These are phyloP conservation scores for Heliocybe sulcata DNA, from an alignment of 1,284 basidiomycete genomes.

Conservation along the genomic window DNA sequence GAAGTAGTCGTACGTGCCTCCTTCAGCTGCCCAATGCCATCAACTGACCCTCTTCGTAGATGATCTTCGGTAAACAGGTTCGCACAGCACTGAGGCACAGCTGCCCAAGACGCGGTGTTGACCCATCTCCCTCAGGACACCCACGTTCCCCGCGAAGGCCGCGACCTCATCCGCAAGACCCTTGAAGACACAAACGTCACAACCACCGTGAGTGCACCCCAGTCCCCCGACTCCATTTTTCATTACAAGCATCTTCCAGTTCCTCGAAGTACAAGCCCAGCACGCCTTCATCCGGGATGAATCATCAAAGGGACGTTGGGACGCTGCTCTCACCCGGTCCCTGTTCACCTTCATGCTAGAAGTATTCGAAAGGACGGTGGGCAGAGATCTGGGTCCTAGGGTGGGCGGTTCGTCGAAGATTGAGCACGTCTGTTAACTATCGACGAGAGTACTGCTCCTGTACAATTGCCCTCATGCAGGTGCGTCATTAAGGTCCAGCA, in stretches of 20 bases:
- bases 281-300: constrained; percentile 93
- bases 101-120: background rate
- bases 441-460: background rate
- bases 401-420: constrained; percentile 34
- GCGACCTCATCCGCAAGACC: constrained; percentile 75
- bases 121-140: constrained; percentile 49
- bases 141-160: constrained; percentile 79
- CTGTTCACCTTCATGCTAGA: constrained; percentile 88
- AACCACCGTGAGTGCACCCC: constrained; percentile 45
- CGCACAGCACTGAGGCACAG: constrained; percentile 8
- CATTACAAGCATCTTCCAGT: constrained; percentile 36
- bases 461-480: background rate
- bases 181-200: constrained; percentile 74
- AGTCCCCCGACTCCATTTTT: background rate
- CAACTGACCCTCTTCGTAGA: constrained; percentile 32
- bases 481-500: too few relatives aligned
- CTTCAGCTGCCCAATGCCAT: background rate
- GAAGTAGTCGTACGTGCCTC: constrained; percentile 66
- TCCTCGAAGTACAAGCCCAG: constrained; percentile 88
- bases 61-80: constrained; percentile 93
- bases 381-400: constrained; percentile 71
- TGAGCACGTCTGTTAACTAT: constrained; percentile 71
- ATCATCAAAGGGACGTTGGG: constrained; percentile 87
- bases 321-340: constrained; percentile 79
- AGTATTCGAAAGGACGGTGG: constrained; percentile 84